A percentile compares a stretch with the other conserved stretches of the same genome.
phyloP scores from a whole-genome alignment of 192 early-diverging fungal genomes.

The Umbelopsis ramanniana region DNA sequence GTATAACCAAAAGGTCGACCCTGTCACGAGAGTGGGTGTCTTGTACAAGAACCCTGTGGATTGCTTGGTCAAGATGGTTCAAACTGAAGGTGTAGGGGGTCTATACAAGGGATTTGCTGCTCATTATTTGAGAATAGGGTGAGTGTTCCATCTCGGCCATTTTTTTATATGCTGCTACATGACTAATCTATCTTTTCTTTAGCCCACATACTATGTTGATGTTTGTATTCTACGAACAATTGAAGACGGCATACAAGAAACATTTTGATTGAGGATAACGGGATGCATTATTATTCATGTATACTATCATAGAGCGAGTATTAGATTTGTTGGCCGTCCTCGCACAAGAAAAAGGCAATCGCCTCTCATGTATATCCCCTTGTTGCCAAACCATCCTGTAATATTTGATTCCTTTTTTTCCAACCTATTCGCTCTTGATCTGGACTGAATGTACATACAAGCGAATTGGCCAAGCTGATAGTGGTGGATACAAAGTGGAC shows the following conservation, averaged over 20 bases:
- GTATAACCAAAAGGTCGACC: conserved; percentile 84
- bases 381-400: conserved; percentile 2
- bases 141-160: conserved; percentile 30
- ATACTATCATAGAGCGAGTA: conserved; percentile 14
- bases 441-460: no score
- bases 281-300: conserved; percentile 1
- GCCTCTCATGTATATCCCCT: conserved; percentile 6
- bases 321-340: background rate
- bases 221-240: conserved; percentile 90
- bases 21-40: conserved; percentile 63
- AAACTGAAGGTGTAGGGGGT: conserved; percentile 78
- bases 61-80: conserved; percentile 85
- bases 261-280: conserved; percentile 20
- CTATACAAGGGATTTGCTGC: conserved; percentile 94
- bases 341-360: background rate
- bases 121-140: conserved; percentile 91
- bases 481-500: no score
- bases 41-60: conserved; percentile 84
- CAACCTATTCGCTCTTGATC: background rate
- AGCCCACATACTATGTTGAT: conserved; percentile 91
- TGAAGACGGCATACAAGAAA: conserved; percentile 38
- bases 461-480: no score
- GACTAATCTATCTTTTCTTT: conserved; percentile 7
- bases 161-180: background rate
- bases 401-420: conserved; percentile 7